Conservation (phyloP, 116 monocot genomes). For the Phalaenopsis hybrid region DNA sequence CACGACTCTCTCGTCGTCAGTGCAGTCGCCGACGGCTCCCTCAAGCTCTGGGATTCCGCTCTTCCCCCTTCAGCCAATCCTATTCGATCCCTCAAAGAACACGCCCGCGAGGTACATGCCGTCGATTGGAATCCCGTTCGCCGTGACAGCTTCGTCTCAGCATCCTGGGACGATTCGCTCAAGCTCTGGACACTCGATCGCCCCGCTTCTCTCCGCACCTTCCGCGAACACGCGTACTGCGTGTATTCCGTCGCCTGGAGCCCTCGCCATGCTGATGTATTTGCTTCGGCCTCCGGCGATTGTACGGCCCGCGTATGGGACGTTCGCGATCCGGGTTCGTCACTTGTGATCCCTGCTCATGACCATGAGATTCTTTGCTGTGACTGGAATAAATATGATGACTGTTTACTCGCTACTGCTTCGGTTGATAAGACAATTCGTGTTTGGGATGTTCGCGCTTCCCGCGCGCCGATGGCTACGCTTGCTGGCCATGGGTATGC, state of each 20-base stretch:
- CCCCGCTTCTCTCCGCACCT: slow-evolving; percentile 69
- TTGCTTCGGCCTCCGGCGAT: slow-evolving; percentile 94
- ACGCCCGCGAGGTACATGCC: slow-evolving; percentile 86
- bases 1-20: slow-evolving; percentile 79
- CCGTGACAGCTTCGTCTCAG: slow-evolving; percentile 86
- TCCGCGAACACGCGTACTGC: slow-evolving; percentile 89
- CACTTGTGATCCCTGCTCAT: slow-evolving; percentile 74
- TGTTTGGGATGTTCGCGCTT: slow-evolving; percentile 77
- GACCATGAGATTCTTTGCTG: slow-evolving; percentile 82
- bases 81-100: slow-evolving; percentile 72
- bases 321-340: slow-evolving; percentile 73
- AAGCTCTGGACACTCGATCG: slow-evolving; percentile 96
- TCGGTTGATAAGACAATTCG: slow-evolving; percentile 82
- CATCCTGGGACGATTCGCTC: slow-evolving; percentile 90
- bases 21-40: slow-evolving; percentile 86
- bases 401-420: slow-evolving; percentile 66
- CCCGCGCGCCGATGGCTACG: slow-evolving; percentile 45
- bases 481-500: slow-evolving; percentile 85
- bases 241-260: slow-evolving; percentile 77
- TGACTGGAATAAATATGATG: slow-evolving; percentile 98
- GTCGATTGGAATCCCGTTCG: slow-evolving; percentile 94
- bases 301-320: slow-evolving; percentile 85
- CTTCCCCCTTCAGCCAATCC: slow-evolving; percentile 78
- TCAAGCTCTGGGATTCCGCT: slow-evolving; percentile 81
- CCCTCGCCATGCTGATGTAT: slow-evolving; percentile 87